Evolutionary conservation across 306 rosid genomes (phyloP).

Genomic region (Psophocarpus tetragonolobus): DNA sequence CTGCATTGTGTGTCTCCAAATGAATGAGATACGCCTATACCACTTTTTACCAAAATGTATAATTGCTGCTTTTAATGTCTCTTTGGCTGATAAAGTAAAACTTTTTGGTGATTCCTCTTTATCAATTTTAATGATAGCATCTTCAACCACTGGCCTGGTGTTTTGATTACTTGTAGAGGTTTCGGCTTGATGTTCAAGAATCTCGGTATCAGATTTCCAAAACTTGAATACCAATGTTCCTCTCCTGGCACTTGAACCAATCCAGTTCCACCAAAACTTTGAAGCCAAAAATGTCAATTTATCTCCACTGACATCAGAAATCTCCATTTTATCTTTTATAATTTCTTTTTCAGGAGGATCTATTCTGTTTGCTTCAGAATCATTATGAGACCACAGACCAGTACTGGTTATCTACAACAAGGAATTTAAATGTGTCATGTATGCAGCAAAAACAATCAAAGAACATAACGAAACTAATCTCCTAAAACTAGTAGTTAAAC

Average conservation of each 20-base stretch:
- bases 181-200: constrained; percentile 67
- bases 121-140: constrained; percentile 51
- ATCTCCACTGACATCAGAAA: constrained; percentile 60
- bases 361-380: constrained; percentile 49
- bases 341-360: constrained; percentile 44
- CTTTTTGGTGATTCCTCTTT: constrained; percentile 60
- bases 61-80: constrained; percentile 72
- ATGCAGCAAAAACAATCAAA: constrained; percentile 33
- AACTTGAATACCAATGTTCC: constrained; percentile 58
- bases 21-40: constrained; percentile 71
- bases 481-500: constrained; percentile 16
- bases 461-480: constrained; percentile 22
- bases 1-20: constrained; percentile 65
- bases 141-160: constrained; percentile 57
- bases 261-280: constrained; percentile 74
- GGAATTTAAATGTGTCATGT: constrained; percentile 11
- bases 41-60: constrained; percentile 72
- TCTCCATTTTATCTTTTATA: constrained; percentile 49
- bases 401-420: constrained; percentile 70
- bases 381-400: constrained; percentile 81
- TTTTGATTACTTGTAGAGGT: constrained; percentile 50
- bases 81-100: constrained; percentile 68
- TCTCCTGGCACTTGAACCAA: constrained; percentile 70
- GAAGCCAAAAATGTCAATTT: constrained; percentile 60
- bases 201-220: constrained; percentile 72